Base-by-base conservation (phyloP, 164 flowering plant species). In the Magnolia kwangsiensis region DNA sequence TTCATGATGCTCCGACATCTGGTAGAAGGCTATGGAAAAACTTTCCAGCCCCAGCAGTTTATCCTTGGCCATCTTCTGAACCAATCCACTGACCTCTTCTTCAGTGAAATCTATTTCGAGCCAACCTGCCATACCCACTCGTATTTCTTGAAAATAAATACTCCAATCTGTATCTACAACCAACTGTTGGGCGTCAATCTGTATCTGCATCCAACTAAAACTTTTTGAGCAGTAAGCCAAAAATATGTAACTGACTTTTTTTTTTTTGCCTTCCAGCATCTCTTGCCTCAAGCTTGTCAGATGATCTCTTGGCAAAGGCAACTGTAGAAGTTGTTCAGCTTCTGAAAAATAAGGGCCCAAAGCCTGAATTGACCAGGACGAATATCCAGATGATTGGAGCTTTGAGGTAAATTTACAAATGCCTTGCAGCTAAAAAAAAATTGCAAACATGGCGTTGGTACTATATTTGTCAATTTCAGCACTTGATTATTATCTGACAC, bases 311-410 rank as follows among this genome's bases (percentile, higher is more conserved):
- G 82, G 95, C 95, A 18, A 91, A 87, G 83, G 92, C 92, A 76
- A 96, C 99, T 4, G 79, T 78, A 71, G 92, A 91, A 78, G 92
- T 94, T 83, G 95, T 94, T 77, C 84, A 76, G 72, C 86, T 88
- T 79, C 86, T 94, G 81, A 86, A 84, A 82, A 90, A 71, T 66
- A 92, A 89, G 83, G 85, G 86, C 65, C 64, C 78, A 58, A 96
- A 94, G 80, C 81, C 95, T 71, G 99, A 96, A 76, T 82, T 94
- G 80, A 90, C 86, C 6, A 90, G 96, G 0, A 93, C 99, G 78
- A 92, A 94, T 79, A 96, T 96, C 86, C 99, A 96, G 85, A 93
- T 94, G 99, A 88, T 96, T 81, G 99, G 98, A 70, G 94, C 99
- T 69, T 80, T 96, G 29, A 92, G 99, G 99, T 91, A 80, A 73